Percentiles rank a stretch among this genome's conserved stretches.
Evolutionary conservation across 2,329 filamentous ascomycete species (phyloP).

Genomic region (Aspergillus vadensis): DNA sequence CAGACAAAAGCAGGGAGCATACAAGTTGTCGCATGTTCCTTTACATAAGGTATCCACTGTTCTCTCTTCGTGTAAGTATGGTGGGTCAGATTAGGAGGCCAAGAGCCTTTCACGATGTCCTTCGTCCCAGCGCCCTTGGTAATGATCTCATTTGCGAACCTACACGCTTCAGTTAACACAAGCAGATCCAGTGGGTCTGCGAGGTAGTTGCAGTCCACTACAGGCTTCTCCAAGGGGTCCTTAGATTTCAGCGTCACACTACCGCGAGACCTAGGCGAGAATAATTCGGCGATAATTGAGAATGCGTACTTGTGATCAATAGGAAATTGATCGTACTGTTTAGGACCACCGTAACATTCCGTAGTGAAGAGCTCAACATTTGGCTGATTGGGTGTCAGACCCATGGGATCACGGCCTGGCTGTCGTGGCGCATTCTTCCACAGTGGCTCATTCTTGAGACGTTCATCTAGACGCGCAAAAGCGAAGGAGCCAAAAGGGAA

Average conservation of each 20-base stretch:
- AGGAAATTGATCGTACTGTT: conserved; percentile 58
- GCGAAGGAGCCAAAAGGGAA: conserved; percentile 67
- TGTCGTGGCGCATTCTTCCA: conserved; percentile 56
- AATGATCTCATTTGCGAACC: conserved; percentile 62
- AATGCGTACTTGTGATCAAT: conserved; percentile 58
- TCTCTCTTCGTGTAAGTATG: conserved; percentile 57
- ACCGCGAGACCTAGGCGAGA: conserved; percentile 60
- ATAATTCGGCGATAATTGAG: conserved; percentile 60
- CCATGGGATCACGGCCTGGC: conserved; percentile 64
- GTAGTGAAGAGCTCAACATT: conserved; percentile 66
- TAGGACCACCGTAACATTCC: conserved; percentile 63
- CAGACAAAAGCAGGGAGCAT: conserved; percentile 29
- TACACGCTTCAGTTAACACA: conserved; percentile 61
- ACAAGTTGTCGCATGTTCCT: conserved; percentile 63
- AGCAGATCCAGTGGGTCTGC: conserved; percentile 60
- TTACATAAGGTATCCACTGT: conserved; percentile 61
- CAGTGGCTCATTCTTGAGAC: conserved; percentile 55
- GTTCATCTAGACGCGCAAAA: conserved; percentile 63
- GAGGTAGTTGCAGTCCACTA: conserved; percentile 62
- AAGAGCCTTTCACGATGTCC: conserved; percentile 61
- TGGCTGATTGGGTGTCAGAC: conserved; percentile 57
- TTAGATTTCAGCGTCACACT: conserved; percentile 54
- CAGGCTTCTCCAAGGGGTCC: conserved; percentile 55
- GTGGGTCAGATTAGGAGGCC: conserved; percentile 57
- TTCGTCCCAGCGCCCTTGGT: conserved; percentile 60